Conservation (phyloP, 2,329 filamentous ascomycete genomes). For the Aspergillus sergii region DNA sequence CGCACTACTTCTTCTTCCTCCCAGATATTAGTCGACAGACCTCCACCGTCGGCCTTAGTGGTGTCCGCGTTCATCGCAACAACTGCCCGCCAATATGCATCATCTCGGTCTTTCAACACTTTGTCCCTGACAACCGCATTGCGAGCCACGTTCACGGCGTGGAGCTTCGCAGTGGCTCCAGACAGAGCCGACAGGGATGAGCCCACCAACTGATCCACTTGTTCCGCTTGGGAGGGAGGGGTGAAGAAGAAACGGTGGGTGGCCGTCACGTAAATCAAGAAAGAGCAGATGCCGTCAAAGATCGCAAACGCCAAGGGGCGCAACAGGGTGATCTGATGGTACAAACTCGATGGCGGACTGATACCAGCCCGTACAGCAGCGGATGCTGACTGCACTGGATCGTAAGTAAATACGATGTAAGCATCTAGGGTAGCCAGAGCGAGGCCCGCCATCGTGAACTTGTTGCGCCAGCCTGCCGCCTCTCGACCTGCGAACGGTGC, state of each 20-base stretch:
- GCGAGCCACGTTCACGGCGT: constrained; percentile 72
- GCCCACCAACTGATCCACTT: constrained; percentile 59
- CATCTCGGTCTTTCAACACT: constrained; percentile 65
- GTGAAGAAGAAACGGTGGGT: constrained; percentile 77
- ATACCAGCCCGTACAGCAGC: constrained; percentile 65
- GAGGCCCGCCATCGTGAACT: constrained; percentile 66
- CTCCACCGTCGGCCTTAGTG: constrained; percentile 54
- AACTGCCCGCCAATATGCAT: constrained; percentile 70
- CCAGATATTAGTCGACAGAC: constrained; percentile 64
- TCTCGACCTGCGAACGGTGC: constrained; percentile 64
- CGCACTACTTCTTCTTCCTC: constrained; percentile 69
- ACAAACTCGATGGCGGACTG: constrained; percentile 54
- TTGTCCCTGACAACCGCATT: constrained; percentile 79
- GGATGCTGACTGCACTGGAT: constrained; percentile 58
- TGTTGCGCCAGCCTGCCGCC: constrained; percentile 68
- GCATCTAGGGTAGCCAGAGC: constrained; percentile 65
- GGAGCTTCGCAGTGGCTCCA: constrained; percentile 66
- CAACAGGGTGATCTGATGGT: constrained; percentile 54
- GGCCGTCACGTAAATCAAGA: constrained; percentile 71
- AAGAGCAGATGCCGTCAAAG: constrained; percentile 66
- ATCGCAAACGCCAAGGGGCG: constrained; percentile 66
- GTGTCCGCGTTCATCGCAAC: constrained; percentile 56
- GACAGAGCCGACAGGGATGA: constrained; percentile 59
- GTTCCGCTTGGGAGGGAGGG: constrained; percentile 63
- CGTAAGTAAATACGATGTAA: constrained; percentile 66